These are phyloP conservation scores for Kwoniella botswanensis DNA, from an alignment of 768 basidiomycete genomes.

Conservation along the genomic window DNA sequence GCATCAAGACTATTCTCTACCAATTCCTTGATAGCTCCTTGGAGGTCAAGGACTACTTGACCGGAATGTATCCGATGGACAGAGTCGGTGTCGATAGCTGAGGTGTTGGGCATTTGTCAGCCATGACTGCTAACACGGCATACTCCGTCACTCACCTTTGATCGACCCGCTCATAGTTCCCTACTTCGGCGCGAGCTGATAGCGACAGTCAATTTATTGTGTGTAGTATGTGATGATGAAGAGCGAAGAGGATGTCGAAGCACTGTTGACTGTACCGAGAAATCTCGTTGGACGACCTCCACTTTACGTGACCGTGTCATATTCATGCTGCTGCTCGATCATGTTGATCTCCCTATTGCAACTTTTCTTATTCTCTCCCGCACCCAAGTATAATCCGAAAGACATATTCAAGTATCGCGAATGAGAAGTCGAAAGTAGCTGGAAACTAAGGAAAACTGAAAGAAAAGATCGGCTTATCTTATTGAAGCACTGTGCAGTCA, in stretches of 20 bases:
- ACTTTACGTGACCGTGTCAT: conserved; percentile 7
- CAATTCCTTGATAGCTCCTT: conserved; percentile 92
- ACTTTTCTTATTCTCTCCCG: too few relatives aligned
- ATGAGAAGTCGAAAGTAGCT: too few relatives aligned
- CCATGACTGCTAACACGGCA: background rate
- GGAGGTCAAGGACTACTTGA: conserved; percentile 91
- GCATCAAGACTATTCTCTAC: conserved; percentile 97
- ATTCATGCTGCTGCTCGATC: background rate
- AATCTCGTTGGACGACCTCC: conserved; percentile 17
- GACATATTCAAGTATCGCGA: too few relatives aligned
- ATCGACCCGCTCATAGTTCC: conserved; percentile 29
- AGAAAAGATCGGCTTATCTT: too few relatives aligned
- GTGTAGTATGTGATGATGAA: background rate
- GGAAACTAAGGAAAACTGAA: too few relatives aligned
- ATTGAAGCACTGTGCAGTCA: too few relatives aligned
- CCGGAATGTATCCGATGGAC: conserved; percentile 90
- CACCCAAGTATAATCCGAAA: background rate
- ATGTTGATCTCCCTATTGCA: background rate
- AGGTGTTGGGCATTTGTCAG: background rate
- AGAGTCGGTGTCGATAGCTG: conserved; percentile 74
- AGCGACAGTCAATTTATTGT: background rate
- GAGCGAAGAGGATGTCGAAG: background rate
- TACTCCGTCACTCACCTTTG: conserved; percentile 23
- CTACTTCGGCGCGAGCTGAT: background rate
- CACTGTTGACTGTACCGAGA: background rate